These are phyloP conservation scores for Micractinium conductrix DNA, from an alignment of 139 green algal species.

Conservation along the genomic window DNA sequence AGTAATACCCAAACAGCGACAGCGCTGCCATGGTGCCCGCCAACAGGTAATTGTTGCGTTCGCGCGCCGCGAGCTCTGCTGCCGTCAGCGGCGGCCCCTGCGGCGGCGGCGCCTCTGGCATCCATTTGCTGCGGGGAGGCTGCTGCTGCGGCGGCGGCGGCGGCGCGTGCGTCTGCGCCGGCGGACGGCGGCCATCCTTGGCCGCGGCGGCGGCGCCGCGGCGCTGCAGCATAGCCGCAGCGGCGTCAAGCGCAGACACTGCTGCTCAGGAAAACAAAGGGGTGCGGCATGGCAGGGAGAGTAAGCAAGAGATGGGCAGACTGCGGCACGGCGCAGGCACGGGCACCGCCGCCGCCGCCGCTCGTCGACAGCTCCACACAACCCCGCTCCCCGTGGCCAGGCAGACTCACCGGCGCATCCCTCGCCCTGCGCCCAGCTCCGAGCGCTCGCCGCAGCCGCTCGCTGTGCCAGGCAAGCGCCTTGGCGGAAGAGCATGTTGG, in stretches of 20 bases:
- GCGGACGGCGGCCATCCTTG: neutral
- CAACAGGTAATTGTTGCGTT: constrained; percentile 34
- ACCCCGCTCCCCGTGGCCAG: no score
- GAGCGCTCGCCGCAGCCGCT: neutral
- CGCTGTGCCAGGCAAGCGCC: neutral
- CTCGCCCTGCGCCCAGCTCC: neutral
- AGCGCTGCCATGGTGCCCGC: neutral
- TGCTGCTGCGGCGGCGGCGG: no score
- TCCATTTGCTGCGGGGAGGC: no score
- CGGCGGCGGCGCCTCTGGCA: neutral
- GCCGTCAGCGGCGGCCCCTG: neutral
- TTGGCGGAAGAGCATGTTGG: no score
- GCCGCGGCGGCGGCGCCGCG: neutral
- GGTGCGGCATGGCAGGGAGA: neutral
- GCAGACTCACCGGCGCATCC: no score
- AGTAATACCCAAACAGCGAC: constrained; percentile 37
- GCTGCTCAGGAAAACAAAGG: neutral
- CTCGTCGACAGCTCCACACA: no score
- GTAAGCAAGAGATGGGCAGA: neutral
- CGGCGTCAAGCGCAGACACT: neutral
- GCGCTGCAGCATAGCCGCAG: neutral
- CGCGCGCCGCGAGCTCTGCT: constrained; percentile 16
- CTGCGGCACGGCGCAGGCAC: no score
- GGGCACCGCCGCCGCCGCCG: no score
- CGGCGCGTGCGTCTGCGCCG: no score